Base-by-base conservation (phyloP, 495 filamentous ascomycete species). In the Rusavskia elegans region DNA sequence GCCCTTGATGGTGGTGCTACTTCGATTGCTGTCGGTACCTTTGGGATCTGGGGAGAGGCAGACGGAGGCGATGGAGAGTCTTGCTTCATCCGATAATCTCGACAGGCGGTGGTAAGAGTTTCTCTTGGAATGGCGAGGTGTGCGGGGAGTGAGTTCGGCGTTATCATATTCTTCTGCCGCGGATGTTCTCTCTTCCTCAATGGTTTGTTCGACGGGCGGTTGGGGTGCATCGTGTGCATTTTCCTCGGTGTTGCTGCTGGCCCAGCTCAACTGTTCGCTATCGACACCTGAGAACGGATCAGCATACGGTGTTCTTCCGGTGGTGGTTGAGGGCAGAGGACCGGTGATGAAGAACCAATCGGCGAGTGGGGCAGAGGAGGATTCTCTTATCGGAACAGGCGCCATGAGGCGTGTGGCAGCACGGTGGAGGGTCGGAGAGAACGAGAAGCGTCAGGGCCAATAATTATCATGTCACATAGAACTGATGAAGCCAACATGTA, bases 271-370 rank as follows among this genome's bases (percentile, higher is more conserved):
- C 52, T 62, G 57, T 45, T 54, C 49, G 38, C 59, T 62, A 42
- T 62, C 59, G 27, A 62, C 57, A 39, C 59, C 59, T 62, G 44
- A n/a, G 29, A n/a, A 13, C 66, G 53, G 49, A 62, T 71, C 44
- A 66, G 66, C 50, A 62, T 71, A 14, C 64, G 69, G 2, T 72
- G 68, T 46, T 23, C 13, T 7, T 35, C 7, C 20, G 27, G 73
- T 61, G 49, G 78, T 66, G 61, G 76, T 74, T 1, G 69, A 57
- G 45, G 84, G 83, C 68, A 89, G 87, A 61, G 94, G 80, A 66
- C 92, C 92, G 57, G 86, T 87, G 57, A 98, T 96, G 87, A 92
- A 98, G 70, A 98, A 98, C 71, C 93, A 96, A 67, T 98, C 92
- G 63, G 92, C 92, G 55, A 98, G 80, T 55, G 92, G 92, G 49